Evolutionary conservation across 805 yeast species (phyloP).

Genomic region (Metschnikowia proteae): DNA sequence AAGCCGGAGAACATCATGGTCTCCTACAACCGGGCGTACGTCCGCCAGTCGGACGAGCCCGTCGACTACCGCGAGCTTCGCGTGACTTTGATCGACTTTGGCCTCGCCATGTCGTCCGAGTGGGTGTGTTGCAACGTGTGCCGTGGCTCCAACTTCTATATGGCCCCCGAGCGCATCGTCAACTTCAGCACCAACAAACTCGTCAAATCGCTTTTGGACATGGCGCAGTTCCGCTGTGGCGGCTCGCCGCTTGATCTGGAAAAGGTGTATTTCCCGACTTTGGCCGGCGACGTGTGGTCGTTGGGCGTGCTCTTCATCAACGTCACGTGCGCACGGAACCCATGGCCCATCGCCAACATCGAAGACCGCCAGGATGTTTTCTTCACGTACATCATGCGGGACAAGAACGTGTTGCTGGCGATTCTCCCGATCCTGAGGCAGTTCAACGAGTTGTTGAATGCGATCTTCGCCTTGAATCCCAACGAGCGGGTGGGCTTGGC

Average conservation of each 20-base stretch:
- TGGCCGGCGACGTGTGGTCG: slow-evolving; percentile 85
- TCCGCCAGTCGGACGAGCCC: slow-evolving; percentile 12
- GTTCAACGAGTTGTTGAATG: slow-evolving; percentile 49
- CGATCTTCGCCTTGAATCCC: slow-evolving; percentile 46
- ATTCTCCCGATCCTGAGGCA: slow-evolving; percentile 73
- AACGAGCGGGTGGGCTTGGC: slow-evolving; percentile 43
- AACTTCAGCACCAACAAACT: slow-evolving; percentile 36
- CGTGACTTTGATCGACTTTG: slow-evolving; percentile 80
- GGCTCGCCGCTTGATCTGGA: slow-evolving; percentile 13
- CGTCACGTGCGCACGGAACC: slow-evolving; percentile 78
- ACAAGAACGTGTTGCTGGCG: slow-evolving; percentile 47
- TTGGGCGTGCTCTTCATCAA: slow-evolving; percentile 78
- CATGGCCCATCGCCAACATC: slow-evolving; percentile 80
- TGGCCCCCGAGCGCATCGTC: slow-evolving; percentile 84
- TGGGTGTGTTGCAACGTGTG: slow-evolving; percentile 66
- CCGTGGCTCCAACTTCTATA: slow-evolving; percentile 83
- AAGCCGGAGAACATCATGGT: slow-evolving; percentile 43
- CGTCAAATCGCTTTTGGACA: slow-evolving; percentile 27
- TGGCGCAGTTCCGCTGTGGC: slow-evolving; percentile 21
- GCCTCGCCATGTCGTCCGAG: slow-evolving; percentile 66
- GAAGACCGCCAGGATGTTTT: slow-evolving; percentile 55
- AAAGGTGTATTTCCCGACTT: slow-evolving; percentile 53
- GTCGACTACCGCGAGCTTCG: slow-evolving; percentile 47
- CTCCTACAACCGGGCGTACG: slow-evolving; percentile 20
- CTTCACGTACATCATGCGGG: slow-evolving; percentile 54